These are phyloP conservation scores for Trichoderma afroharzianum DNA, from an alignment of 2,329 filamentous ascomycete species.

Conservation along the genomic window DNA sequence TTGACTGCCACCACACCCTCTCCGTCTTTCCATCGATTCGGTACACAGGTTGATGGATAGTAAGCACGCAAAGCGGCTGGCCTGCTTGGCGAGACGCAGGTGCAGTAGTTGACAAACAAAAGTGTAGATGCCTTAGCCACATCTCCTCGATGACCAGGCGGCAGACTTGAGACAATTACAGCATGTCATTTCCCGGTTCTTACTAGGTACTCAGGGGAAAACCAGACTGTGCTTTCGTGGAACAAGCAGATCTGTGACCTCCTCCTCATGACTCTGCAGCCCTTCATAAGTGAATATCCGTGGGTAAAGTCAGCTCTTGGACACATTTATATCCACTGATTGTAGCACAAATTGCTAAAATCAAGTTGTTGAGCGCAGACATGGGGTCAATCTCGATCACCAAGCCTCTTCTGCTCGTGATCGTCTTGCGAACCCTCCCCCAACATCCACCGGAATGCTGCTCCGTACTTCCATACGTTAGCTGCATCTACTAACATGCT, in stretches of 20 bases:
- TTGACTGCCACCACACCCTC: neutral
- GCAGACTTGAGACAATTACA: neutral
- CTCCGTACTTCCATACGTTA: neutral
- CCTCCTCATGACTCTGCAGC: neutral
- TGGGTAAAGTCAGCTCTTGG: neutral
- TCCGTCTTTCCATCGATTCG: neutral
- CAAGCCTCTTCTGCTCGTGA: neutral
- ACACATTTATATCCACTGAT: neutral
- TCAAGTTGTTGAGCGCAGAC: neutral
- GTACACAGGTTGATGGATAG: neutral
- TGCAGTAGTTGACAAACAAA: neutral
- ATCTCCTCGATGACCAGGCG: neutral
- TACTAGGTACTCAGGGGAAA: neutral
- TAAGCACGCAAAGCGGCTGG: neutral
- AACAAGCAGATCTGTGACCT: neutral
- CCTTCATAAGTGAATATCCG: neutral
- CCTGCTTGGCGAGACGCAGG: neutral
- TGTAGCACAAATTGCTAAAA: neutral
- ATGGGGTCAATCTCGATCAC: neutral
- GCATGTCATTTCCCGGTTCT: neutral
- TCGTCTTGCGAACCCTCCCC: neutral
- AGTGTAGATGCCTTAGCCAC: neutral
- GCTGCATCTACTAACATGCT: neutral
- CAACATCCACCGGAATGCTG: neutral
- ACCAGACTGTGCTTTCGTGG: neutral